Conservation (phyloP, 257 asterid species). For the Anisodus acutangulus region DNA sequence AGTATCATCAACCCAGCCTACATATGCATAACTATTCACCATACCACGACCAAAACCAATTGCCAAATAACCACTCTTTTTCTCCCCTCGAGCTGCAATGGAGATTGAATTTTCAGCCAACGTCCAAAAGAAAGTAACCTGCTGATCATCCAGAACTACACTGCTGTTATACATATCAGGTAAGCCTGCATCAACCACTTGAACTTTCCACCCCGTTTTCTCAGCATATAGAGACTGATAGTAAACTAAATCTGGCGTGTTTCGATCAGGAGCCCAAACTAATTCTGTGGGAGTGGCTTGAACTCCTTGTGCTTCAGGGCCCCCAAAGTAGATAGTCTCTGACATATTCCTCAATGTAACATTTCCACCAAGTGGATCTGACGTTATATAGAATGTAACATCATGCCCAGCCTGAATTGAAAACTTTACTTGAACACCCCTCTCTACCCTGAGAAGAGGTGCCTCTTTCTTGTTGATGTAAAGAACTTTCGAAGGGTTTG, state of each 20-base stretch:
- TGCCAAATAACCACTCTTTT: slow-evolving; percentile 95
- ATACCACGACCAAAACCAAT: slow-evolving; percentile 92
- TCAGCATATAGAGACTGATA: slow-evolving; percentile 80
- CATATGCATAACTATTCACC: slow-evolving; percentile 83
- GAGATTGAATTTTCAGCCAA: slow-evolving; percentile 78
- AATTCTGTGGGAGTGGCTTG: slow-evolving; percentile 81
- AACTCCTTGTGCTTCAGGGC: slow-evolving; percentile 93
- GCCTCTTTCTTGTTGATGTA: slow-evolving; percentile 94
- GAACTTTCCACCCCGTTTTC: slow-evolving; percentile 98
- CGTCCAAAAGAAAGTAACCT: slow-evolving; percentile 95
- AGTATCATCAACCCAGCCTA: slow-evolving; percentile 84
- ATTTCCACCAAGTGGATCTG: slow-evolving; percentile 97
- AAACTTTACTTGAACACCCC: slow-evolving; percentile 91
- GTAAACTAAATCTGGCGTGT: slow-evolving; percentile 90
- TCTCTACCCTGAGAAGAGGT: slow-evolving; percentile 89
- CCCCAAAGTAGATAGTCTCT: slow-evolving; percentile 92
- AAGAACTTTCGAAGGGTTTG: slow-evolving; percentile 85
- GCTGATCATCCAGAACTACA: slow-evolving; percentile 95
- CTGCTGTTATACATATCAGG: slow-evolving; percentile 94
- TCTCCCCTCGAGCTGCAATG: slow-evolving; percentile 92
- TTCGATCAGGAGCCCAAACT: slow-evolving; percentile 90
- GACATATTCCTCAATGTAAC: slow-evolving; percentile 82
- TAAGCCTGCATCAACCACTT: slow-evolving; percentile 97
- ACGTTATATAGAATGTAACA: slow-evolving; percentile 92
- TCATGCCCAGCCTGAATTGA: slow-evolving; percentile 98